phyloP scores from a whole-genome alignment of 371 early-diverging fungal species.

The Quaeritorhiza haematococci region DNA sequence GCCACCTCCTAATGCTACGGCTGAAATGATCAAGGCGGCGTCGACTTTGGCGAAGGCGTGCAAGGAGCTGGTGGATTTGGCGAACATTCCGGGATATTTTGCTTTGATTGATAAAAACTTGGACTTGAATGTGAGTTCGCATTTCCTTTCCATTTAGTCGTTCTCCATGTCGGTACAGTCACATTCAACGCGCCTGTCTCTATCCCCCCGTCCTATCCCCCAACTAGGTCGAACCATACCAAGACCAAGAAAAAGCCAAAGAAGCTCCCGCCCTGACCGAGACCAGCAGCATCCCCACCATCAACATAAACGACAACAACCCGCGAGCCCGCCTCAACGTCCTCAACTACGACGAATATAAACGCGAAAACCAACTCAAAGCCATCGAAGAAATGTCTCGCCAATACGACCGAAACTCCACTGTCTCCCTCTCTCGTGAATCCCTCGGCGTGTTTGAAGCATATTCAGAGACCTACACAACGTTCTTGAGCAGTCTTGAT shows the following conservation, averaged over 20 bases:
- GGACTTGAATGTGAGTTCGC: conserved; percentile 30
- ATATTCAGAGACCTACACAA: conserved; percentile 15
- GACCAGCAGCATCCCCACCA: too few species aligned
- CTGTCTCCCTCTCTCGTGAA: background rate
- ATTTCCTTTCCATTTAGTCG: too few species aligned
- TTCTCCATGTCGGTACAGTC: too few species aligned
- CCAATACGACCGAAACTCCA: conserved; percentile 2
- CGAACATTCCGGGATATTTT: conserved; percentile 33
- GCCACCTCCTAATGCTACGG: conserved; percentile 46
- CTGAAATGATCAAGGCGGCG: conserved; percentile 43
- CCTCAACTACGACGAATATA: conserved; percentile 39
- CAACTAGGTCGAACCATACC: too few species aligned
- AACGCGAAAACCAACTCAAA: conserved; percentile 35
- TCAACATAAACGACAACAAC: background rate
- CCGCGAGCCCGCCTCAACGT: conserved; percentile 9
- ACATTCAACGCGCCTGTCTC: too few species aligned
- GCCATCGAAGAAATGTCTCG: conserved; percentile 37
- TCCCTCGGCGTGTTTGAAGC: background rate
- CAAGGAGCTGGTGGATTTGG: conserved; percentile 26
- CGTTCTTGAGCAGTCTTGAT: conserved; percentile 33
- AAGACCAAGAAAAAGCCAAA: too few species aligned
- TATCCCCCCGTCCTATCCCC: too few species aligned
- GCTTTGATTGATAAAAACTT: conserved; percentile 27
- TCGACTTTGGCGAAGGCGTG: conserved; percentile 25
- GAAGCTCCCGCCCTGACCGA: too few species aligned